Percentiles rank a stretch among this genome's conserved stretches.
phyloP scores from a whole-genome alignment of 768 basidiomycete species.

The Russula sp. region DNA sequence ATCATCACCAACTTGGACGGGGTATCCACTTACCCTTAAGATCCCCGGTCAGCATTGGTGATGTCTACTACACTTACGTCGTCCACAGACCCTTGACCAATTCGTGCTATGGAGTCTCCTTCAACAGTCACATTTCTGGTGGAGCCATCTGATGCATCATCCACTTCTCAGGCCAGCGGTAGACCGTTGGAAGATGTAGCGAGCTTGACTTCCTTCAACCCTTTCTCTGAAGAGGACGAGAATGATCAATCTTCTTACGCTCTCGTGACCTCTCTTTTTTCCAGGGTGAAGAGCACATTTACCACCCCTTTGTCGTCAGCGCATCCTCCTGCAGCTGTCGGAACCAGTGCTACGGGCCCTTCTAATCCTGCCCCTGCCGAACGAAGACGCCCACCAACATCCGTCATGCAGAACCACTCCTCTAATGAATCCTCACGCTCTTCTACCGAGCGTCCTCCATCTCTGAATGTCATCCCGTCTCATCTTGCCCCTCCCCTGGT shows the following conservation, averaged over 20 bases:
- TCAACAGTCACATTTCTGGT: slow-evolving; percentile 25
- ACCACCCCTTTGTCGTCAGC: slow-evolving; percentile 56
- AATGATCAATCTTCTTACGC: slow-evolving; percentile 84
- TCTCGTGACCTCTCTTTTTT: slow-evolving; percentile 73
- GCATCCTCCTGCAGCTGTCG: slow-evolving; percentile 35
- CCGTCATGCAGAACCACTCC: slow-evolving; percentile 37
- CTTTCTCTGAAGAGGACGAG: slow-evolving; percentile 90
- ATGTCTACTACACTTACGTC: not conserved
- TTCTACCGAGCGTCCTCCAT: slow-evolving; percentile 51
- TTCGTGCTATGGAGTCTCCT: slow-evolving; percentile 17
- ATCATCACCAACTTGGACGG: not conserved
- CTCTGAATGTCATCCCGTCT: slow-evolving; percentile 46
- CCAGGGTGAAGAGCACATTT: slow-evolving; percentile 75
- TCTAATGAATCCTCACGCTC: slow-evolving; percentile 46
- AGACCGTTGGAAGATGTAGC: slow-evolving; percentile 55
- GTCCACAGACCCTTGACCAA: not conserved
- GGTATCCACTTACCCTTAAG: not conserved
- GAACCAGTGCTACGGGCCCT: slow-evolving; percentile 26
- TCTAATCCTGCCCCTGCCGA: slow-evolving; percentile 36
- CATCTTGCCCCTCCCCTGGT: slow-evolving; percentile 75
- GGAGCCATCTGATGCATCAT: slow-evolving; percentile 38
- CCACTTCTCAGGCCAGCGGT: slow-evolving; percentile 57
- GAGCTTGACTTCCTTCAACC: slow-evolving; percentile 82
- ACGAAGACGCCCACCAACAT: slow-evolving; percentile 54
- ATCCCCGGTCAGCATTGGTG: not conserved